These are phyloP conservation scores for Solanum etuberosum DNA, from an alignment of 257 asterid species.

Conservation along the genomic window DNA sequence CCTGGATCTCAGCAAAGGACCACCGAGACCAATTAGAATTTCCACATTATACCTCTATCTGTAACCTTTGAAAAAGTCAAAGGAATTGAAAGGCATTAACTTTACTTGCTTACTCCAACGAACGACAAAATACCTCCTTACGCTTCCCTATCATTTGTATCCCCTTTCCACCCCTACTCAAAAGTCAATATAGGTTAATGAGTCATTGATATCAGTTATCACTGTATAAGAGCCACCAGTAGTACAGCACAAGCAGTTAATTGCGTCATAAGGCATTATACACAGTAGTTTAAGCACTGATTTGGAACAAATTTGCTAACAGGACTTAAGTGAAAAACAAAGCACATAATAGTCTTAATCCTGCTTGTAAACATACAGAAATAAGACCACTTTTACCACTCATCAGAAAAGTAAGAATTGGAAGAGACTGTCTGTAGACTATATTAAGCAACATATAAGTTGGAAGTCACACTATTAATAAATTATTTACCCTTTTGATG, in stretches of 20 bases:
- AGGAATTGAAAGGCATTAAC: not conserved
- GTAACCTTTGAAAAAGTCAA: not conserved
- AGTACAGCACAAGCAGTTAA: not conserved
- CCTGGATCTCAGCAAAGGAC: not conserved
- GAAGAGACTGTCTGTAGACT: not conserved
- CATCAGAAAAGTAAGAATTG: not conserved
- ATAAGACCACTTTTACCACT: not conserved
- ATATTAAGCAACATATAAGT: not conserved
- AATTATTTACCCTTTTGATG: not conserved
- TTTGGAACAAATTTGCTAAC: not conserved
- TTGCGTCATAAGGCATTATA: not conserved
- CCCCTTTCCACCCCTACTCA: not conserved
- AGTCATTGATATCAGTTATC: not conserved
- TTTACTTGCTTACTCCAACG: not conserved
- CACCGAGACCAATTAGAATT: not conserved
- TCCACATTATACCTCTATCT: not conserved
- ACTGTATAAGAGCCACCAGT: not conserved
- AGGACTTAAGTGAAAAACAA: not conserved
- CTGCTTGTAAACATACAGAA: not conserved
- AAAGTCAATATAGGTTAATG: not conserved
- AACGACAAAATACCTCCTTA: not conserved
- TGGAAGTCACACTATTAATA: not conserved
- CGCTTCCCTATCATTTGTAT: not conserved
- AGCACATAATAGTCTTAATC: not conserved
- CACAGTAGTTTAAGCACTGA: not conserved